These are phyloP conservation scores for Tylopilus plumbeoviolaceoides DNA, from an alignment of 768 basidiomycete genomes.

Conservation along the genomic window DNA sequence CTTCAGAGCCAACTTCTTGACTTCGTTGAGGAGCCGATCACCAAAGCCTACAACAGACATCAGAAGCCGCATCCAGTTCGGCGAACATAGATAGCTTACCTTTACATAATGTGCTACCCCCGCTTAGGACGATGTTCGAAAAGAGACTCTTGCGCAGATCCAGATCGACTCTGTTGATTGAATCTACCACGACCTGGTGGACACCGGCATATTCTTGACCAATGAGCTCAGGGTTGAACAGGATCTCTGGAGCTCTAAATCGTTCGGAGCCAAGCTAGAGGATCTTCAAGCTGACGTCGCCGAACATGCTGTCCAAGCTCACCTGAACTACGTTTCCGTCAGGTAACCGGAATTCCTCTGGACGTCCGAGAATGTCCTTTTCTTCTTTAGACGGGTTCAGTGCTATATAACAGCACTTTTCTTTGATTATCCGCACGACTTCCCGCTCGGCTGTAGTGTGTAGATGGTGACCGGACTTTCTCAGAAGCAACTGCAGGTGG, in stretches of 20 bases:
- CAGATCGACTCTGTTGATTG: constrained; percentile 92
- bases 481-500: constrained; percentile 87
- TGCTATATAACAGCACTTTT: constrained; percentile 96
- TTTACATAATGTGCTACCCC: constrained; percentile 92
- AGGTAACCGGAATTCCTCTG: constrained; percentile 88
- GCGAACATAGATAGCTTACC: constrained; percentile 44
- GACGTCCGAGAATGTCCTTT: constrained; percentile 74
- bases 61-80: constrained; percentile 16
- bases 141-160: constrained; percentile 94
- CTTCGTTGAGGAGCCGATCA: constrained; percentile 92
- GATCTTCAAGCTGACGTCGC: constrained; percentile 11
- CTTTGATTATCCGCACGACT: constrained; percentile 95
- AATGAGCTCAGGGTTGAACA: constrained; percentile 96
- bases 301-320: constrained; percentile 21
- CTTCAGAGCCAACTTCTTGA: constrained; percentile 92
- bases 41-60: constrained; percentile 67
- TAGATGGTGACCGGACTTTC: constrained; percentile 91
- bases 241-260: constrained; percentile 94
- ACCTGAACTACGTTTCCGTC: constrained; percentile 94
- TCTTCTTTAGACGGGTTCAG: constrained; percentile 92
- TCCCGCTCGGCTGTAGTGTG: constrained; percentile 97
- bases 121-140: constrained; percentile 94
- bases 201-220: constrained; percentile 96
- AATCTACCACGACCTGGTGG: constrained; percentile 98
- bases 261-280: constrained; percentile 87